A percentile compares a stretch with the other conserved stretches of the same genome.
Evolutionary conservation across 1,284 basidiomycete species (phyloP).

Genomic region (Tilletia walkeri): DNA sequence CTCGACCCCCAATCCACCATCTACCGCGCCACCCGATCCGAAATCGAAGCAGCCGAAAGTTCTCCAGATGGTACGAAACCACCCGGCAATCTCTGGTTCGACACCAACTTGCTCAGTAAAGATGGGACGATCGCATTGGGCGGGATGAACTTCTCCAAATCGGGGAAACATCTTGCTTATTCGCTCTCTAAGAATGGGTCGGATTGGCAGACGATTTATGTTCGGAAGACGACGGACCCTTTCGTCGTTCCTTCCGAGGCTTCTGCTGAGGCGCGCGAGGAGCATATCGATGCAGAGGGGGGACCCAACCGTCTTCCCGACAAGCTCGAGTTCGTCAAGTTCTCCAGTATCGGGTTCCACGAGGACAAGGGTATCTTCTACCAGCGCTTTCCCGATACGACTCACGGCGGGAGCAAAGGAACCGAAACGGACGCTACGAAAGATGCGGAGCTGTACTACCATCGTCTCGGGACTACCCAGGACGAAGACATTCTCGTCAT

Average conservation of each 20-base stretch:
- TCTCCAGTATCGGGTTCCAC: constrained; percentile 42
- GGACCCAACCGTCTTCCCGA: constrained; percentile 46
- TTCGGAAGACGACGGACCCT: constrained; percentile 43
- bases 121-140: constrained; percentile 51
- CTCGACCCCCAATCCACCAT: constrained; percentile 50
- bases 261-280: constrained; percentile 26
- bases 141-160: constrained; percentile 44
- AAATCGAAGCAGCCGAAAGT: constrained; percentile 30
- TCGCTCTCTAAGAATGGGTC: constrained; percentile 50
- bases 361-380: constrained; percentile 55
- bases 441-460: constrained; percentile 52
- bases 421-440: constrained; percentile 52
- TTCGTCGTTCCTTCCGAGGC: constrained; percentile 32
- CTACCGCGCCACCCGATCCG: constrained; percentile 36
- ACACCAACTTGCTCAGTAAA: constrained; percentile 46
- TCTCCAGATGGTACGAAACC: constrained; percentile 34
- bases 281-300: constrained; percentile 29
- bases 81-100: constrained; percentile 48
- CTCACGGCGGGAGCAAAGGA: constrained; percentile 42
- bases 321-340: constrained; percentile 48
- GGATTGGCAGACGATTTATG: constrained; percentile 51
- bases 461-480: constrained; percentile 47
- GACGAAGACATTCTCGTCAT: constrained; percentile 46
- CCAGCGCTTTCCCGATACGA: constrained; percentile 42
- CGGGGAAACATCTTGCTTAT: constrained; percentile 50